Percentiles rank a stretch among this genome's conserved stretches.
Evolutionary conservation across 139 green algal species (phyloP).

Genomic region (Penium margaritaceum): DNA sequence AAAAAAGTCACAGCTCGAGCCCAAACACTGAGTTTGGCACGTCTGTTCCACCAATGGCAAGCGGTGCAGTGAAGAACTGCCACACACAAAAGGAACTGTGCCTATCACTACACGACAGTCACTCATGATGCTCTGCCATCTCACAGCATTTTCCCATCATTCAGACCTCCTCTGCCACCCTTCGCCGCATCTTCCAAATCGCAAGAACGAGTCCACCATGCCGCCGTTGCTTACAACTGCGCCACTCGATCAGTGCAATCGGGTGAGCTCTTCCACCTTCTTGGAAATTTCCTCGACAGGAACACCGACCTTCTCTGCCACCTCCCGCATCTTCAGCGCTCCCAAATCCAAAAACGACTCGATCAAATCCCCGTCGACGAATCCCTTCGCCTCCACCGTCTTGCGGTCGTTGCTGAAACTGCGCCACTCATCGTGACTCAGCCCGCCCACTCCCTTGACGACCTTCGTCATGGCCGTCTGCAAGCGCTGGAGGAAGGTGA

Average conservation of each 20-base stretch:
- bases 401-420: conserved; percentile 73
- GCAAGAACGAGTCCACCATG: too few relatives aligned
- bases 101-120: too few relatives aligned
- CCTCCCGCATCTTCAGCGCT: conserved; percentile 51
- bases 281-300: conserved; percentile 43
- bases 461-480: conserved; percentile 60
- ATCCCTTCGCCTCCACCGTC: conserved; percentile 52
- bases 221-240: too few relatives aligned
- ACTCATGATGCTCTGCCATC: too few relatives aligned
- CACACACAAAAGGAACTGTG: too few relatives aligned
- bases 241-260: conserved; percentile 46
- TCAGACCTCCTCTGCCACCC: too few relatives aligned
- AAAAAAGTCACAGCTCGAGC: too few relatives aligned
- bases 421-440: conserved; percentile 75
- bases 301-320: conserved; percentile 35
- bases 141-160: too few relatives aligned
- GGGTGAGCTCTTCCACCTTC: conserved; percentile 42
- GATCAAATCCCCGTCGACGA: conserved; percentile 92
- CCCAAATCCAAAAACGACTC: conserved; percentile 84
- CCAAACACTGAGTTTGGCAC: too few relatives aligned
- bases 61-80: too few relatives aligned
- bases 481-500: conserved; percentile 62
- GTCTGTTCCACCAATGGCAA: too few relatives aligned
- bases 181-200: too few relatives aligned
- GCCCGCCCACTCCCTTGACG: conserved; percentile 76